Conservation (phyloP, 495 filamentous ascomycete species). For the Hapsidospora chrysogenum region DNA sequence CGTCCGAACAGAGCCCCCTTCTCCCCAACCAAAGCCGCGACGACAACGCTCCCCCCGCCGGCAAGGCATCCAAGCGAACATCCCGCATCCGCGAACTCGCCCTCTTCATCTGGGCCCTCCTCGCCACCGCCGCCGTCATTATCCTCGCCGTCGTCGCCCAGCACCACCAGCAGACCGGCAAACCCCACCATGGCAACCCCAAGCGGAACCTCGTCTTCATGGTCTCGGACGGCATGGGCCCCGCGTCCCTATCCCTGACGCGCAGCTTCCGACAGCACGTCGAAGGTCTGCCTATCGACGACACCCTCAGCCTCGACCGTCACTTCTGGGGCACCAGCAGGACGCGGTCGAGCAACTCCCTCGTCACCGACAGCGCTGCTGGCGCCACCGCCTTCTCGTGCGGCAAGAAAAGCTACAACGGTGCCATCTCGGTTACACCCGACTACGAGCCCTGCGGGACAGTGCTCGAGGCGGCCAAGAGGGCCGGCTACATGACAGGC, state of each 20-base stretch:
- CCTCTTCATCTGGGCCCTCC: slow-evolving; percentile 70
- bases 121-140: slow-evolving; percentile 69
- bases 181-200: slow-evolving; percentile 25
- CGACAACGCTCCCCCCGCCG: background rate
- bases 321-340: slow-evolving; percentile 80
- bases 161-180: slow-evolving; percentile 32
- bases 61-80: background rate
- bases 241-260: slow-evolving; percentile 72
- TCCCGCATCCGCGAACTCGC: slow-evolving; percentile 37
- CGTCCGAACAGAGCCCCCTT: slow-evolving; percentile 3
- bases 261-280: slow-evolving; percentile 61
- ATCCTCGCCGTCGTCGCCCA: slow-evolving; percentile 60
- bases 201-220: slow-evolving; percentile 95
- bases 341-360: slow-evolving; percentile 61
- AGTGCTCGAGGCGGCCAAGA: slow-evolving; percentile 85
- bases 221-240: slow-evolving; percentile 98
- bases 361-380: slow-evolving; percentile 89
- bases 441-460: slow-evolving; percentile 80
- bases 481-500: slow-evolving; percentile 80
- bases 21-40: slow-evolving; percentile 1
- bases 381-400: slow-evolving; percentile 95
- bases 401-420: slow-evolving; percentile 84
- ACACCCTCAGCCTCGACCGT: slow-evolving; percentile 63
- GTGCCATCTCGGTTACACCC: slow-evolving; percentile 78
- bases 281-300: slow-evolving; percentile 45